Base-by-base conservation (phyloP, 2,329 filamentous ascomycete genomes). In the Alternaria novae-zelandiae region DNA sequence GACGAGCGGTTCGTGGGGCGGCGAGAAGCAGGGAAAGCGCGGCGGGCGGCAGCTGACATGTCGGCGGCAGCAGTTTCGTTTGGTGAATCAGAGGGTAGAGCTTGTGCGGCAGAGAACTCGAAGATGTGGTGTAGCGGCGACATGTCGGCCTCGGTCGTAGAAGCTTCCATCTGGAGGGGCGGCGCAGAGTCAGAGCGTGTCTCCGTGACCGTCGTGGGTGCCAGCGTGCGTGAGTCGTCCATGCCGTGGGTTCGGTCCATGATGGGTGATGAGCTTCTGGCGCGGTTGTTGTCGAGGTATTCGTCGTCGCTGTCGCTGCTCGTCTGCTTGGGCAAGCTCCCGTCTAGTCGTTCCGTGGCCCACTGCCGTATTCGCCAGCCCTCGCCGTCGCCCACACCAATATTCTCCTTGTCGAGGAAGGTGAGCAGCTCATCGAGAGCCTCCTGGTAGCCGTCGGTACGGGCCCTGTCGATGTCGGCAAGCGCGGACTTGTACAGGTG, bases 401-500 rank as follows among this genome's bases (percentile, higher is more conserved):
- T 85, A 67, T 92, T 89, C 75, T 94, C 90, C 75, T 88, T 91
- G 77, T 98, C 94, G 57, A 98, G 83, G 70, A 97, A 96, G 15
- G 86, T 82, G n/a, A 97, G 83, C 6, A 99, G 84, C 70, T 98
- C 95, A 68, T 97, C 93, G 41, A 99, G 84, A 41, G 94, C 96
- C 76, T 98, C 94, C 79, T 97, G 94, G 73, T 97, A 98, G 25
- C 96, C 96, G 43, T 94, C 90, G 54, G 88, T 83, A 54, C 92
- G 89, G 50, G 93, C 89, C 73, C 90, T 90, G 54, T 90, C 86
- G 78, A 96, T 90, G 53, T 92, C 91, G 30, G 89, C 86, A 12
- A 92, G 91, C 4, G 95, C 95, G 43, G 90, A 94, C 82, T 97
- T 97, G 84, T 98, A 98, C 13, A 99, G 89, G 75, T 96, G 97